phyloP scores from a whole-genome alignment of 108 stramenopile genomes.

The Fragilaria radians region DNA sequence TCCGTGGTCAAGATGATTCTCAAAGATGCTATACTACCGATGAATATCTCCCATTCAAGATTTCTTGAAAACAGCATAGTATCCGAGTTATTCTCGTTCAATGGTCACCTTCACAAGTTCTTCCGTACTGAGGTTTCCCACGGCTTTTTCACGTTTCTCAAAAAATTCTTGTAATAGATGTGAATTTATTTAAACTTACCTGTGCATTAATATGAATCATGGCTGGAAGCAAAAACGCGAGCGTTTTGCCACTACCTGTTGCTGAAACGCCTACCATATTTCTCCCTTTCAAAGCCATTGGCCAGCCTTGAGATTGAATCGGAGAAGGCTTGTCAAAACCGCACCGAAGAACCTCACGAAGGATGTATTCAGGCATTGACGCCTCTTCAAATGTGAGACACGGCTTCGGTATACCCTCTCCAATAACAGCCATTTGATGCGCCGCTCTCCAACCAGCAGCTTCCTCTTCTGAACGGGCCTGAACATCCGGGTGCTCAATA shows the following conservation, averaged over 20 bases:
- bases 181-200: constrained; percentile 46
- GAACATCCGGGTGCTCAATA: constrained; percentile 98
- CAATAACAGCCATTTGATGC: constrained; percentile 80
- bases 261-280: constrained; percentile 96
- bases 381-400: constrained; percentile 93
- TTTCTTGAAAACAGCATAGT: background rate
- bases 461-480: constrained; percentile 74
- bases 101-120: background rate
- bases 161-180: background rate
- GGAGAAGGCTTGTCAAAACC: constrained; percentile 97
- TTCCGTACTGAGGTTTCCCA: background rate
- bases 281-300: constrained; percentile 96
- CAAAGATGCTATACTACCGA: too few relatives aligned
- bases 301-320: constrained; percentile 99
- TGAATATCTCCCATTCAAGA: too few relatives aligned
- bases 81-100: background rate
- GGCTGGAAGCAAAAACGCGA: constrained; percentile 97
- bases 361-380: constrained; percentile 93
- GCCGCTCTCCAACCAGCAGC: constrained; percentile 84
- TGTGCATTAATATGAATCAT: constrained; percentile 99
- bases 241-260: constrained; percentile 94
- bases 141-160: background rate
- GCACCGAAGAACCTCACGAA: constrained; percentile 89
- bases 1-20: too few relatives aligned
- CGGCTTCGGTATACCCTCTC: constrained; percentile 94